Percentiles rank a stretch among this genome's conserved stretches.
Conservation (phyloP, 768 basidiomycete genomes). For the Daedalea quercina region DNA sequence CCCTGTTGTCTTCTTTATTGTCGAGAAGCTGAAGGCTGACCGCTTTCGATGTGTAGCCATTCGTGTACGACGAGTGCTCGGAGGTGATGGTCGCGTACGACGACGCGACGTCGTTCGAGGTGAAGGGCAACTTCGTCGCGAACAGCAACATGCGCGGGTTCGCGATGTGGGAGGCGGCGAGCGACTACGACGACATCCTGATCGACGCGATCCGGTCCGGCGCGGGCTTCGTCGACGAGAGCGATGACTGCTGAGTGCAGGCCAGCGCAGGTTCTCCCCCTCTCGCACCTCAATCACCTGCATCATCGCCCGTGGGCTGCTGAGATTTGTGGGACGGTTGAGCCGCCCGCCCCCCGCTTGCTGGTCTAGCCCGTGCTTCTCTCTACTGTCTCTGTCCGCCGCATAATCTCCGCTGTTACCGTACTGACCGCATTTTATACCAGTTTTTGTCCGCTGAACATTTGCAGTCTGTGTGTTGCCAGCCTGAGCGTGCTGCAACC, state of each 20-base stretch:
- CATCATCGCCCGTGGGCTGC: too few relatives aligned
- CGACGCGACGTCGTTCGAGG: constrained; percentile 47
- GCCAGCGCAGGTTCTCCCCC: not conserved
- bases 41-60: constrained; percentile 40
- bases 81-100: constrained; percentile 64
- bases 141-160: constrained; percentile 53
- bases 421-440: too few relatives aligned
- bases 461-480: too few relatives aligned
- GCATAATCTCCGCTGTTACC: too few relatives aligned
- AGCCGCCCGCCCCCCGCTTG: too few relatives aligned
- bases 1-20: not conserved
- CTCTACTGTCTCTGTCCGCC: too few relatives aligned
- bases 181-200: constrained; percentile 55
- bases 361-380: too few relatives aligned
- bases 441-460: too few relatives aligned
- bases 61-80: constrained; percentile 49
- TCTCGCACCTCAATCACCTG: too few relatives aligned
- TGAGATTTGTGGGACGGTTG: too few relatives aligned
- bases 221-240: constrained; percentile 8
- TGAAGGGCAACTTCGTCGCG: constrained; percentile 58
- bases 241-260: constrained; percentile 2
- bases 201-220: constrained; percentile 45
- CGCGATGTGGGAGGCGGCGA: constrained; percentile 66
- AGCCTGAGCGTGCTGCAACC: too few relatives aligned
- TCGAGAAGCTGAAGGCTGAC: not conserved